Evolutionary conservation across 345 rosid species (phyloP).

Genomic region (Melaleuca alternifolia): DNA sequence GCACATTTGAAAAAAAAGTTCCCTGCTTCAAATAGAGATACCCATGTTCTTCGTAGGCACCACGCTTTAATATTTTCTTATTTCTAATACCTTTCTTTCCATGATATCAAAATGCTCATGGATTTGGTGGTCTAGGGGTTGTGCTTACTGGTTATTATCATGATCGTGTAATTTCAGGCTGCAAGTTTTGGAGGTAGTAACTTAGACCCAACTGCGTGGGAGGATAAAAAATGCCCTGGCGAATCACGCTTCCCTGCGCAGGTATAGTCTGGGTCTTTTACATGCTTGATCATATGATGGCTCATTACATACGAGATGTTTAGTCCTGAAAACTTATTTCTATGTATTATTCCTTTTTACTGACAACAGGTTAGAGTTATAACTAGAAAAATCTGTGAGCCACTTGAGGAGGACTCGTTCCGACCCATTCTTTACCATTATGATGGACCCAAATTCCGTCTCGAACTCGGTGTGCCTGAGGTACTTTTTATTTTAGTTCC

Average conservation of each 20-base stretch:
- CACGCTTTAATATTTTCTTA: not conserved
- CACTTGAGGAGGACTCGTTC: slow-evolving; percentile 96
- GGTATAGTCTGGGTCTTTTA: not conserved
- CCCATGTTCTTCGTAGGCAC: not conserved
- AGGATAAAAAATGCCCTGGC: slow-evolving; percentile 87
- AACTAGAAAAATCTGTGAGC: slow-evolving; percentile 74
- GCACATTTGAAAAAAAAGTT: not conserved
- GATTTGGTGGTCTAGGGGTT: not conserved
- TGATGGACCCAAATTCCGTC: slow-evolving; percentile 98
- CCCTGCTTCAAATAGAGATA: not conserved
- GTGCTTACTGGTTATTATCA: not conserved
- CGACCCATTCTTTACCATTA: slow-evolving; percentile 97
- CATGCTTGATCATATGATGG: not conserved
- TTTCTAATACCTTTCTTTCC: not conserved
- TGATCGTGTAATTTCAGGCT: slow-evolving; percentile 29
- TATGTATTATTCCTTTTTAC: not conserved
- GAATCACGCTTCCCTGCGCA: slow-evolving; percentile 99
- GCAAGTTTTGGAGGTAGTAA: slow-evolving; percentile 96
- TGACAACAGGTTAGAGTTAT: slow-evolving; percentile 46
- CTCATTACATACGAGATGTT: not conserved
- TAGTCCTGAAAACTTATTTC: not conserved
- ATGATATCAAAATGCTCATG: not conserved
- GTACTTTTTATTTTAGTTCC: slow-evolving; percentile 13
- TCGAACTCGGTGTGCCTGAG: slow-evolving; percentile 90
- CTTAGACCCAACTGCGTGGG: slow-evolving; percentile 89